Evolutionary conservation across 2,329 filamentous ascomycete species (phyloP).

Genomic region (Westerdykella aurantiaca): DNA sequence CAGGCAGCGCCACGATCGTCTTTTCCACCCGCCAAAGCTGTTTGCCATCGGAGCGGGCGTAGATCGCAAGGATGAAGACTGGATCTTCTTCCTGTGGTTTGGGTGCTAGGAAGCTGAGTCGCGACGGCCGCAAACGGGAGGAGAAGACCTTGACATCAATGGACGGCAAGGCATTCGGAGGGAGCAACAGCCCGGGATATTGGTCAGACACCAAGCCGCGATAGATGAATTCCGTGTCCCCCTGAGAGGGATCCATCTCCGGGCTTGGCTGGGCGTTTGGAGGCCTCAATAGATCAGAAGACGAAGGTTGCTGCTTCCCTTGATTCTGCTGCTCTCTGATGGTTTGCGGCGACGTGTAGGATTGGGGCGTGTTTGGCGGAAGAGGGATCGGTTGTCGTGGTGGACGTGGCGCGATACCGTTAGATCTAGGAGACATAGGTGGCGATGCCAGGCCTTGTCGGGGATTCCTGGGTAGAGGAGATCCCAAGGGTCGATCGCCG

Average conservation of each 20-base stretch:
- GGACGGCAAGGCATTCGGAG: slow-evolving; percentile 81
- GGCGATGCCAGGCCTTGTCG: slow-evolving; percentile 56
- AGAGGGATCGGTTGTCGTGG: slow-evolving; percentile 68
- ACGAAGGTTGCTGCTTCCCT: slow-evolving; percentile 16
- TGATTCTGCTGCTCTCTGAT: slow-evolving; percentile 35
- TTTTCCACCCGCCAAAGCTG: slow-evolving; percentile 96
- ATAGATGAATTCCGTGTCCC: slow-evolving; percentile 52
- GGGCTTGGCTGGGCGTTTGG: slow-evolving; percentile 31
- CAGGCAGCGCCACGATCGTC: slow-evolving; percentile 72
- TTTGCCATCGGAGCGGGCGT: slow-evolving; percentile 65
- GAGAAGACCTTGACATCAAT: slow-evolving; percentile 85
- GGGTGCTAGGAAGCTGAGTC: slow-evolving; percentile 74
- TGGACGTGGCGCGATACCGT: slow-evolving; percentile 60
- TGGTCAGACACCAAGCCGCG: slow-evolving; percentile 77
- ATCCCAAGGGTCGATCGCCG: slow-evolving; percentile 54
- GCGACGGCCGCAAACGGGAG: slow-evolving; percentile 87
- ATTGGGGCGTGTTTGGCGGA: slow-evolving; percentile 62
- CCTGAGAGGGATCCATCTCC: slow-evolving; percentile 26
- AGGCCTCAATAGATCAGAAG: slow-evolving; percentile 24
- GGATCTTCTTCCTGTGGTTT: slow-evolving; percentile 84
- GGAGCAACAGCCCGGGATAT: slow-evolving; percentile 76
- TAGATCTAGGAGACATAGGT: slow-evolving; percentile 59
- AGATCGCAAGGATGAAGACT: slow-evolving; percentile 84
- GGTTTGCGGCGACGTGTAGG: slow-evolving; percentile 51
- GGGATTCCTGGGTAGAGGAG: slow-evolving; percentile 54